A percentile compares a stretch with the other conserved stretches of the same genome.
These are phyloP conservation scores for Aspergillus ochraceus DNA, from an alignment of 2,329 filamentous ascomycete genomes.

Conservation along the genomic window DNA sequence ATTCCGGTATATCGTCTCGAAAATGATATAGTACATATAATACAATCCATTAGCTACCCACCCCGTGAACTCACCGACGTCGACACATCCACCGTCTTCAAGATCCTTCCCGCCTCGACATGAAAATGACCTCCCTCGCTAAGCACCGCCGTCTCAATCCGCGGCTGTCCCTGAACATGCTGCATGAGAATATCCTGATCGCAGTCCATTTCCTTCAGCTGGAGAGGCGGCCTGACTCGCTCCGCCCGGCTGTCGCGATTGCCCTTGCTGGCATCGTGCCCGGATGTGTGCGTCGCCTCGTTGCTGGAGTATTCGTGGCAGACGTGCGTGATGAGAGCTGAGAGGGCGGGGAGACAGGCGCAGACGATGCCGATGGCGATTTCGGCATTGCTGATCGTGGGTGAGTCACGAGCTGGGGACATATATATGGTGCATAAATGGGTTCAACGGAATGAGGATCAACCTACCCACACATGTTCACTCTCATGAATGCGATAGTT, in stretches of 20 bases:
- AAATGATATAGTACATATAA: neutral
- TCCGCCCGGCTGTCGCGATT: constrained; percentile 14
- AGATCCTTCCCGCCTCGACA: constrained; percentile 13
- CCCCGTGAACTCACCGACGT: constrained; percentile 17
- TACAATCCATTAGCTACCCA: neutral
- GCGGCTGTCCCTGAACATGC: constrained; percentile 26
- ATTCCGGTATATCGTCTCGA: neutral
- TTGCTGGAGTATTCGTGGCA: constrained; percentile 31
- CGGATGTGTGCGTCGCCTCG: constrained; percentile 7
- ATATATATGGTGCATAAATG: too few species aligned
- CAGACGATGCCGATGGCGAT: constrained; percentile 43
- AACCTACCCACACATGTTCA: constrained; percentile 35
- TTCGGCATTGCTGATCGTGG: too few species aligned
- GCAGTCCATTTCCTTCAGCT: constrained; percentile 16
- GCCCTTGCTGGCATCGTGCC: constrained; percentile 22
- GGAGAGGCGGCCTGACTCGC: constrained; percentile 17
- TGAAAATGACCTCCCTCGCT: constrained; percentile 10
- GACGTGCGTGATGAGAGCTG: constrained; percentile 34
- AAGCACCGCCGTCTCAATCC: constrained; percentile 28
- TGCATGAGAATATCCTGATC: constrained; percentile 29
- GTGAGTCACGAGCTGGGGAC: too few species aligned
- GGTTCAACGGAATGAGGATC: too few species aligned
- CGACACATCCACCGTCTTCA: constrained; percentile 31
- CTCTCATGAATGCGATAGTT: constrained; percentile 29
- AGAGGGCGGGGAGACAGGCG: constrained; percentile 41